Evolutionary conservation across 2,329 filamentous ascomycete species (phyloP), one percentile per base, ranked within the genome.

Genomic region (Trichoderma citrinoviride): DNA sequence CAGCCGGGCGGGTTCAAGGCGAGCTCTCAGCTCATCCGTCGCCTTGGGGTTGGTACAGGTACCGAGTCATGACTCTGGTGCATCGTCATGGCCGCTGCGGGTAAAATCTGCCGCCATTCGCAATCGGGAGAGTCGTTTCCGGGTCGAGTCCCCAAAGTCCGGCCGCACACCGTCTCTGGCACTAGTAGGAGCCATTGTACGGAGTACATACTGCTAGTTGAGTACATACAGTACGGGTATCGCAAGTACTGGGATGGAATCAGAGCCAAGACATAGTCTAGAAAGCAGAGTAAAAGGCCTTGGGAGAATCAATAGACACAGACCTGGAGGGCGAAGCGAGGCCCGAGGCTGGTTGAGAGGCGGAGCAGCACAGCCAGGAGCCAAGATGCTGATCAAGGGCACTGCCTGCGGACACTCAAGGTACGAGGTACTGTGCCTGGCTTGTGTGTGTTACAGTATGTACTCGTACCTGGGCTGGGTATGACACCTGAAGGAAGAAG

Each of bases 311-410:
- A 37, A 14, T n/a, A n/a, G n/a, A n/a, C 33, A 14, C 12, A 14
- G 33, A 14, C 33, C 33, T 37, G 33, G 33, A 27, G 25, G 14
- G 8, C 23, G 8, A 12, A 14, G 49, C 17, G 17, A n/a, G n/a
- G 12, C 12, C n/a, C 43, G 40, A 10, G 33, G 33, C 54, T 14
- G 47, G 43, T 5, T 29, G n/a, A 12, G 57, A 50, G 57, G 57
- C 57, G 33, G 57, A 21, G 57, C 57, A 60, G 21, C n/a, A 61
- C 57, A 61, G 57, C 57, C 57, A 61, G n/a, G 21, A 15, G 57
- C 46, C 46, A 61, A 61, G 55, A 40, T 43, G 55, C 5, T 58
- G 43, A 50, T 56, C 53, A 12, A 50, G 43, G 37, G 17, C 56
- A 21, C 41, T 29, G 25, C 53, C 33, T 21, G 33, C 21, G 25